phyloP scores from a whole-genome alignment of 2,329 filamentous ascomycete genomes.

The Golovinomyces cichoracearum region DNA sequence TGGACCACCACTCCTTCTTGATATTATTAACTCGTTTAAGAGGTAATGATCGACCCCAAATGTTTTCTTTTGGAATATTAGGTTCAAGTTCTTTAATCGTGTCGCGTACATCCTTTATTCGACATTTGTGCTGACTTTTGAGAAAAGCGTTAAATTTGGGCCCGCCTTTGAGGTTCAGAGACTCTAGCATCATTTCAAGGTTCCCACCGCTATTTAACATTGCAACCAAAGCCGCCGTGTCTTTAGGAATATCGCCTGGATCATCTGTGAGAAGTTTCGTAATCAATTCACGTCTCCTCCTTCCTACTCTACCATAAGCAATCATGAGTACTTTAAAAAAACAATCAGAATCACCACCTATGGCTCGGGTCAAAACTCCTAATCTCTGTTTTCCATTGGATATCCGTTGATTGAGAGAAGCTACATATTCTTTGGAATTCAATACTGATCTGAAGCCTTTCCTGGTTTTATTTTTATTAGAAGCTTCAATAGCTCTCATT shows the following conservation, averaged over 20 bases:
- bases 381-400: conserved; percentile 20
- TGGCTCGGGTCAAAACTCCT: conserved; percentile 26
- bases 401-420: conserved; percentile 7
- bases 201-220: neutral
- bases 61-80: conserved; percentile 20
- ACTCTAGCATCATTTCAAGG: neutral
- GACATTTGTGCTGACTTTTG: conserved; percentile 8
- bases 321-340: conserved; percentile 23
- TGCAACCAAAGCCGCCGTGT: conserved; percentile 16
- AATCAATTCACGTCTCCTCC: conserved; percentile 24
- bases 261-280: conserved; percentile 15
- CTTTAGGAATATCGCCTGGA: conserved; percentile 16
- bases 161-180: neutral
- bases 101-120: conserved; percentile 3
- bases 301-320: conserved; percentile 28
- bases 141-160: conserved; percentile 9
- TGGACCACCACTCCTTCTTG: conserved; percentile 23
- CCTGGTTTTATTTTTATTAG: neutral
- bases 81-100: conserved; percentile 11
- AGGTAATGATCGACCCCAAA: conserved; percentile 24
- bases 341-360: conserved; percentile 22
- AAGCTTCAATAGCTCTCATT: neutral
- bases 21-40: conserved; percentile 20
- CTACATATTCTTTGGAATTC: neutral
- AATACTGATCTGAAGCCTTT: neutral